A percentile compares a stretch with the other conserved stretches of the same genome.
Conservation (phyloP, 176 grass and related monocot genomes). For the Pharus latifolius region DNA sequence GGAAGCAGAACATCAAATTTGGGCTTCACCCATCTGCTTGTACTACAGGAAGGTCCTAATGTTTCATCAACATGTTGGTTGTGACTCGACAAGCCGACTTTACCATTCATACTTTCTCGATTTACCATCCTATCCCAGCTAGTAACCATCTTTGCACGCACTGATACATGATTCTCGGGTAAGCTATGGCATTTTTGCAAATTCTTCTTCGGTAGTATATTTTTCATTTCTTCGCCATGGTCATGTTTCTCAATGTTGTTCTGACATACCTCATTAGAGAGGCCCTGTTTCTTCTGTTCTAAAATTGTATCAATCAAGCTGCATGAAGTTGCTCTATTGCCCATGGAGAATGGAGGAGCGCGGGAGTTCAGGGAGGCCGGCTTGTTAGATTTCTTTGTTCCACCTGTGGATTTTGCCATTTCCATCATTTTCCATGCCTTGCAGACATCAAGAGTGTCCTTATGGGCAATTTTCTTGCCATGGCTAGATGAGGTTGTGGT, state of each 20-base stretch:
- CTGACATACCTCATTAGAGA: neutral
- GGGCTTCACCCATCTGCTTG: neutral
- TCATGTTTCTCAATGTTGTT: neutral
- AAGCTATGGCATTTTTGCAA: neutral
- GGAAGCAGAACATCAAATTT: neutral
- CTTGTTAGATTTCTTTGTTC: constrained; percentile 19
- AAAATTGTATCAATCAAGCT: constrained; percentile 20
- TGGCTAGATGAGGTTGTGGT: neutral
- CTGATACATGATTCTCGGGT: neutral
- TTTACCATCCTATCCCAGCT: constrained; percentile 3
- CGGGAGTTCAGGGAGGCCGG: constrained; percentile 2
- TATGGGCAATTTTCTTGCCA: constrained; percentile 1
- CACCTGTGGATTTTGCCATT: constrained; percentile 34
- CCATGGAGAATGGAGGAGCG: constrained; percentile 24
- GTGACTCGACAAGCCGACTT: constrained; percentile 5
- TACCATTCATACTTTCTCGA: constrained; percentile 21
- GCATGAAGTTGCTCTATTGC: constrained; percentile 28
- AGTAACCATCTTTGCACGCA: neutral
- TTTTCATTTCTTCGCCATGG: neutral
- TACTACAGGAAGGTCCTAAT: neutral
- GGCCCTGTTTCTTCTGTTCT: constrained; percentile 1
- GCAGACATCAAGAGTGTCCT: constrained; percentile 6
- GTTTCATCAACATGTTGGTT: neutral
- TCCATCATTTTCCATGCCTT: constrained; percentile 89
- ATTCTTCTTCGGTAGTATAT: neutral